Percentiles rank a stretch among this genome's conserved stretches.
Evolutionary conservation across 2,329 filamentous ascomycete genomes (phyloP).

Genomic region (Cladosporium sp.): DNA sequence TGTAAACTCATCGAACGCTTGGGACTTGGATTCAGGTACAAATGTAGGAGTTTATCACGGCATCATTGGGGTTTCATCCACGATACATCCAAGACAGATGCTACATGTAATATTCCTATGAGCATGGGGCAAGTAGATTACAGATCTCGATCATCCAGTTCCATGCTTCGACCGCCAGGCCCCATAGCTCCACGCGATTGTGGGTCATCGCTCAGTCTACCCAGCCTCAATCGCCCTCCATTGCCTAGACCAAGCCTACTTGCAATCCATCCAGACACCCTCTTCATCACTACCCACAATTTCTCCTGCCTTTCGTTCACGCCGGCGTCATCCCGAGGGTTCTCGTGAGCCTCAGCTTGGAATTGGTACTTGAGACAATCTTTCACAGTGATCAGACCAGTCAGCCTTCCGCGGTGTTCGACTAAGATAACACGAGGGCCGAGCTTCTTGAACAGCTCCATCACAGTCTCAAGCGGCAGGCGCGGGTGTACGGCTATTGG

Average conservation of each 20-base stretch:
- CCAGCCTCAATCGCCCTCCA: constrained; percentile 8
- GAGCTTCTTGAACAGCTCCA: constrained; percentile 98
- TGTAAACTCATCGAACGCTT: too few species aligned
- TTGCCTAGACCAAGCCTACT: constrained; percentile 15
- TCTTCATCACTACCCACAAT: constrained; percentile 51
- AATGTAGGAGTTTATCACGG: too few species aligned
- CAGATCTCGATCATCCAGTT: background rate
- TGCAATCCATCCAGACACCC: constrained; percentile 26
- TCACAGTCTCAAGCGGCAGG: constrained; percentile 89
- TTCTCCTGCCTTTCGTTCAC: constrained; percentile 58
- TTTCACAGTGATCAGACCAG: constrained; percentile 88
- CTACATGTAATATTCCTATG: too few species aligned
- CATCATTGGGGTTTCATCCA: too few species aligned
- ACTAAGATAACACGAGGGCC: constrained; percentile 89
- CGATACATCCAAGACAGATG: too few species aligned
- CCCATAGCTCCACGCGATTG: background rate
- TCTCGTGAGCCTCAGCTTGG: constrained; percentile 84
- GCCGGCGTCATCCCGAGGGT: constrained; percentile 57
- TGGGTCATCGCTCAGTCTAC: background rate
- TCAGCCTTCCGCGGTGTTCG: constrained; percentile 79
- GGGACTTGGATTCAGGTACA: too few species aligned
- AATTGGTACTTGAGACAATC: constrained; percentile 97
- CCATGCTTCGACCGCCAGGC: background rate
- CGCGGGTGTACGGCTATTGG: constrained; percentile 88
- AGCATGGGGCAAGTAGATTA: background rate